phyloP scores from a whole-genome alignment of 2,329 filamentous ascomycete species.

The Xylaria sp. region DNA sequence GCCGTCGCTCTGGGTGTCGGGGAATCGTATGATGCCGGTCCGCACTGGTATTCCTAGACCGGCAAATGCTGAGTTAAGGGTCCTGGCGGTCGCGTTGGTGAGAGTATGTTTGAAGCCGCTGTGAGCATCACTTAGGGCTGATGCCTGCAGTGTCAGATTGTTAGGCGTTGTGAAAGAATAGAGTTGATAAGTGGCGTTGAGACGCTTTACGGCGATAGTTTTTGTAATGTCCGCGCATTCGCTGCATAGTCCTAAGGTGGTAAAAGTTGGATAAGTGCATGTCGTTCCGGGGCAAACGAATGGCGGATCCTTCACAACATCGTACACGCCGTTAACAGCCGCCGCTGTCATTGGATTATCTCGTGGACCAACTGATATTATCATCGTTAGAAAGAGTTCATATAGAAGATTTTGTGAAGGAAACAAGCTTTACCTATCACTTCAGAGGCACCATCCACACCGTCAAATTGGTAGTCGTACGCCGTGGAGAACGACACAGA shows the following conservation, averaged over 20 bases:
- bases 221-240: conserved; percentile 27
- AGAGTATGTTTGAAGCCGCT: conserved; percentile 28
- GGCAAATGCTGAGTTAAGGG: conserved; percentile 2
- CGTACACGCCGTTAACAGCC: conserved; percentile 31
- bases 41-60: conserved; percentile 26
- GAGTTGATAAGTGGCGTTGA: conserved; percentile 13
- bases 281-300: conserved; percentile 28
- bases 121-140: conserved; percentile 13
- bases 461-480: conserved; percentile 23
- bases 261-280: conserved; percentile 25
- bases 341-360: conserved; percentile 32
- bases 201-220: not conserved
- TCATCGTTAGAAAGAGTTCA: not conserved
- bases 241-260: conserved; percentile 29
- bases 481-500: conserved; percentile 25
- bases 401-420: not conserved
- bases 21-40: conserved; percentile 23
- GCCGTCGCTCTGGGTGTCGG: not conserved
- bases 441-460: conserved; percentile 23
- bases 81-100: conserved; percentile 18
- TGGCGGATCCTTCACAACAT: conserved; percentile 31
- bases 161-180: conserved; percentile 19
- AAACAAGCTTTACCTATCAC: conserved; percentile 22
- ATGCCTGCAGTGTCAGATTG: conserved; percentile 26
- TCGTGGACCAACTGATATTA: conserved; percentile 23